Conservation (phyloP, 2,329 filamentous ascomycete species). For the Trichoderma sp. region DNA sequence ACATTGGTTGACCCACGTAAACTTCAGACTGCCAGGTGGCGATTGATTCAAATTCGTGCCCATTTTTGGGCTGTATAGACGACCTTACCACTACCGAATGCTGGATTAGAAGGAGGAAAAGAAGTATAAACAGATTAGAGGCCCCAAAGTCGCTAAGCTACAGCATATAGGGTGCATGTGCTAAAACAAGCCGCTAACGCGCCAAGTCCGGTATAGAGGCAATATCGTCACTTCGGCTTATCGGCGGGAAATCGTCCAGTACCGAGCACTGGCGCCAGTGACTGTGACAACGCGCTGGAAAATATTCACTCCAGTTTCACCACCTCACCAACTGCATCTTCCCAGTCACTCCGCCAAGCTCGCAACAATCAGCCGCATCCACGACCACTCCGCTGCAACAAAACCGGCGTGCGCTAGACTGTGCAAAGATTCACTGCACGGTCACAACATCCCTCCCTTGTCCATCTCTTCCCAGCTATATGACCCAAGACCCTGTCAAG, state of each 20-base stretch:
- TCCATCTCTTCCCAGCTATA: conserved; percentile 54
- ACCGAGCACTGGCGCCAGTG: conserved; percentile 14
- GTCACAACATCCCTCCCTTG: conserved; percentile 41
- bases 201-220: not conserved
- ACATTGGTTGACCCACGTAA: not conserved
- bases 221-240: conserved; percentile 32
- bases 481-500: conserved; percentile 61
- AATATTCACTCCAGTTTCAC: conserved; percentile 15
- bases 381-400: not conserved
- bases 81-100: not conserved
- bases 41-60: too few species aligned
- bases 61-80: not conserved
- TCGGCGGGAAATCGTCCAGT: conserved; percentile 33
- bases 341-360: not conserved
- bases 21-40: too few species aligned
- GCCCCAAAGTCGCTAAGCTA: not conserved
- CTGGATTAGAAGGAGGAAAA: not conserved
- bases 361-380: conserved; percentile 25
- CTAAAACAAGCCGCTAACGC: not conserved
- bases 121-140: too few species aligned
- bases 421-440: conserved; percentile 56
- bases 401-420: conserved; percentile 42
- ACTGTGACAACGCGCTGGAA: conserved; percentile 30
- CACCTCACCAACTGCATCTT: not conserved
- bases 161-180: not conserved